Evolutionary conservation across 768 basidiomycete species (phyloP).

Genomic region (Leccinum incarnatum): DNA sequence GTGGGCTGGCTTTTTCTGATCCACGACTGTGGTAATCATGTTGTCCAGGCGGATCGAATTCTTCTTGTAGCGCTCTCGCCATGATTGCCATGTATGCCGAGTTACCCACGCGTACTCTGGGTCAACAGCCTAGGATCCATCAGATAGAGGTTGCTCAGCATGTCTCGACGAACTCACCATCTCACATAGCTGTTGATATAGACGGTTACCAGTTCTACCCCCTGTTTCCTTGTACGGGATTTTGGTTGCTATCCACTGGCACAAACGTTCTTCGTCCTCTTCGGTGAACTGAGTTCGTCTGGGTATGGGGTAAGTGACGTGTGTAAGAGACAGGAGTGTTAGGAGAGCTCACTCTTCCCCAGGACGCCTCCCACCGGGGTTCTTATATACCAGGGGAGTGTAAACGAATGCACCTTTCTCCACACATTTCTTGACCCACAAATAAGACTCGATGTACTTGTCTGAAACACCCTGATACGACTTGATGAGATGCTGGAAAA

Average conservation of each 20-base stretch:
- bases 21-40: slow-evolving; percentile 63
- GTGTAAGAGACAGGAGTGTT: not conserved
- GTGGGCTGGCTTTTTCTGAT: slow-evolving; percentile 60
- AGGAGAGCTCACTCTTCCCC: slow-evolving; percentile 67
- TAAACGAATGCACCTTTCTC: slow-evolving; percentile 63
- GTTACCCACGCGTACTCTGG: slow-evolving; percentile 78
- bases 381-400: slow-evolving; percentile 79
- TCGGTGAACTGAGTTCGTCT: slow-evolving; percentile 79
- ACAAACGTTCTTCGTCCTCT: slow-evolving; percentile 72
- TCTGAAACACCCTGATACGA: slow-evolving; percentile 65
- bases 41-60: slow-evolving; percentile 65
- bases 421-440: slow-evolving; percentile 84
- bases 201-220: slow-evolving; percentile 75
- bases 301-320: slow-evolving; percentile 3
- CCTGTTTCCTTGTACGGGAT: slow-evolving; percentile 83
- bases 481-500: slow-evolving; percentile 72
- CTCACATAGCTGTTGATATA: slow-evolving; percentile 80
- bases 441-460: slow-evolving; percentile 76
- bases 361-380: slow-evolving; percentile 75
- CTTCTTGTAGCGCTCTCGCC: slow-evolving; percentile 88
- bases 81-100: slow-evolving; percentile 87
- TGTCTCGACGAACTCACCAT: slow-evolving; percentile 42
- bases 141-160: not conserved
- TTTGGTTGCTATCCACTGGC: slow-evolving; percentile 77
- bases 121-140: slow-evolving; percentile 48